A percentile compares a stretch with the other conserved stretches of the same genome.
phyloP scores from a whole-genome alignment of 1,284 basidiomycete genomes.

The Apiotrichum mycotoxinovorans region DNA sequence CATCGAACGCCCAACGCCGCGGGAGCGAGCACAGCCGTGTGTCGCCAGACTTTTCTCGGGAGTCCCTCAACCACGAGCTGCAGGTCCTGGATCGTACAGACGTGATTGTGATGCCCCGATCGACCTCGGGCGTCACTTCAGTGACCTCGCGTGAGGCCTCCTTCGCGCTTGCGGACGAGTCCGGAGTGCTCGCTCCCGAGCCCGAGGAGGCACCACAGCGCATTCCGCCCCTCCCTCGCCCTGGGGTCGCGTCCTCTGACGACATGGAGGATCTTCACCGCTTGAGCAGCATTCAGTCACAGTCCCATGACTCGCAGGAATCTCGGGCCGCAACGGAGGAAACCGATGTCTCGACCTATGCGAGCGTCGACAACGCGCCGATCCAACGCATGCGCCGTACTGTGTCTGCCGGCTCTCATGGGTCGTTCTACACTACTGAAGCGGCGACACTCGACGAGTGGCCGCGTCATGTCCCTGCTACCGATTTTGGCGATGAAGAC shows the following conservation, averaged over 20 bases:
- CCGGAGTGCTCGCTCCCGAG: neutral
- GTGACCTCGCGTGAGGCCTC: neutral
- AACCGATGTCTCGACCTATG: too few relatives aligned
- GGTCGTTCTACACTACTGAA: conserved; percentile 11
- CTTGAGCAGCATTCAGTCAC: neutral
- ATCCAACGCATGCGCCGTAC: neutral
- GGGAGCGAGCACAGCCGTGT: neutral
- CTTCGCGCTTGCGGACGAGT: neutral
- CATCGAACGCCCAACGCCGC: neutral
- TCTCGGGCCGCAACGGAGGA: too few relatives aligned
- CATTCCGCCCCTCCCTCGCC: neutral
- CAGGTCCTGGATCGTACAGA: neutral
- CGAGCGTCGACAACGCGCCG: neutral
- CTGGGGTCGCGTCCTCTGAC: neutral
- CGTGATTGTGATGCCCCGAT: neutral
- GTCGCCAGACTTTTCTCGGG: neutral
- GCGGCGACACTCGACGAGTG: neutral
- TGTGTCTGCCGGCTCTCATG: conserved; percentile 4
- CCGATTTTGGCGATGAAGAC: neutral
- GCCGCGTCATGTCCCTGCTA: neutral
- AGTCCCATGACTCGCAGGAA: neutral
- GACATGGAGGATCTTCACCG: neutral
- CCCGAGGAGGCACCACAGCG: neutral
- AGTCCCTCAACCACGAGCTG: neutral
- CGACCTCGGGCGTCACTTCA: too few relatives aligned